A percentile compares a stretch with the other conserved stretches of the same genome.
Evolutionary conservation across 2,329 filamentous ascomycete genomes (phyloP).

Genomic region (Calonectria leucothoes): DNA sequence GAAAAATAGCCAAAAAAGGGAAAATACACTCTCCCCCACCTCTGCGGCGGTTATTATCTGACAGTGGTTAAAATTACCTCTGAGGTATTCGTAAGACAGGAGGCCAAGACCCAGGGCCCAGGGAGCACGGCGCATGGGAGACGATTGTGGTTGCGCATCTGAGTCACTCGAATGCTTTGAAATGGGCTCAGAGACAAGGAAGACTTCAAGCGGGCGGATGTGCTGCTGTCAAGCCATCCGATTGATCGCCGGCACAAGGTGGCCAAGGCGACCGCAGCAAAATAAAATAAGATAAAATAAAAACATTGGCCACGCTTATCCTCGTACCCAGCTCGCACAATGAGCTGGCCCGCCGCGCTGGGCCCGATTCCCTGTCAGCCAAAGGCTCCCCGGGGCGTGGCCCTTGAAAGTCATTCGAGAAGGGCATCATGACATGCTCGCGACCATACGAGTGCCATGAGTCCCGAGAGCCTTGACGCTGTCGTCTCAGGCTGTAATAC

Average conservation of each 20-base stretch:
- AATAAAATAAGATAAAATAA: no score
- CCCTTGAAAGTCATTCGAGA: conserved; percentile 36
- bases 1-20: conserved; percentile 22
- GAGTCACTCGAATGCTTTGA: conserved; percentile 19
- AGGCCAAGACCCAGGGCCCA: neutral
- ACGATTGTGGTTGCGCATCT: conserved; percentile 15
- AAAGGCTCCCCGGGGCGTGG: conserved; percentile 32
- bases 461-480: conserved; percentile 31
- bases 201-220: conserved; percentile 18
- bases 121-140: conserved; percentile 9
- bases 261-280: conserved; percentile 24
- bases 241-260: conserved; percentile 17
- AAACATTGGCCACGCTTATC: conserved; percentile 17
- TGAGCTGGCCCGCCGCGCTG: conserved; percentile 33
- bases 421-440: conserved; percentile 21
- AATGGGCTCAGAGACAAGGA: conserved; percentile 20
- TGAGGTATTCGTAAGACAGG: conserved; percentile 39
- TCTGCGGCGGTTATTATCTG: conserved; percentile 25
- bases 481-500: conserved; percentile 17
- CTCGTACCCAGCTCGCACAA: conserved; percentile 21
- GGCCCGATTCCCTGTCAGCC: conserved; percentile 25
- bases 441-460: conserved; percentile 28
- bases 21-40: conserved; percentile 32
- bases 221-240: conserved; percentile 16
- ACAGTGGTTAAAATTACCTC: conserved; percentile 39